A percentile compares a stretch with the other conserved stretches of the same genome.
These are phyloP conservation scores for Aspergillus panamensis DNA, from an alignment of 495 filamentous ascomycete genomes.

Conservation along the genomic window DNA sequence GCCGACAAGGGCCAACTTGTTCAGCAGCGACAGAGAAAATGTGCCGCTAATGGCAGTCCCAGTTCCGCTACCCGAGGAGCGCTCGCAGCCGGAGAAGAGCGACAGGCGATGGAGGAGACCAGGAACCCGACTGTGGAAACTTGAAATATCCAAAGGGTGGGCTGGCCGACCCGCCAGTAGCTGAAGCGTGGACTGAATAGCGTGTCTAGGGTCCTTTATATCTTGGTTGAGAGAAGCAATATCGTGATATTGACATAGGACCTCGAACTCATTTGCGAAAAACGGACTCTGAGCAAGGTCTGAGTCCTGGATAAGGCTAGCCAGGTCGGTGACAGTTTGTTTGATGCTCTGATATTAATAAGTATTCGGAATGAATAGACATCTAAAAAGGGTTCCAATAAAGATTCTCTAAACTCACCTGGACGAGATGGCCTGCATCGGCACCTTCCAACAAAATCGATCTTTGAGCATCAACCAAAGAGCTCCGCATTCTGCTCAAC, in stretches of 20 bases:
- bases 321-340: slow-evolving; percentile 54
- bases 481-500: slow-evolving; percentile 39
- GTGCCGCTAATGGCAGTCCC: slow-evolving; percentile 47
- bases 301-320: slow-evolving; percentile 37
- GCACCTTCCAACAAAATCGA: slow-evolving; percentile 40
- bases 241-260: slow-evolving; percentile 60
- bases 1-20: slow-evolving; percentile 50
- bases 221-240: slow-evolving; percentile 27
- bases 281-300: slow-evolving; percentile 39
- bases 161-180: slow-evolving; percentile 42
- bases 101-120: slow-evolving; percentile 36
- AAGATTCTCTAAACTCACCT: slow-evolving; percentile 17
- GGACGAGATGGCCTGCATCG: slow-evolving; percentile 36
- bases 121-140: slow-evolving; percentile 33
- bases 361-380: slow-evolving; percentile 4
- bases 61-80: slow-evolving; percentile 14
- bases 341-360: slow-evolving; percentile 41
- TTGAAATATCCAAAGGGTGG: slow-evolving; percentile 33
- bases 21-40: slow-evolving; percentile 54
- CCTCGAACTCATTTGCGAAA: slow-evolving; percentile 63
- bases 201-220: slow-evolving; percentile 10
- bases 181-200: slow-evolving; percentile 33
- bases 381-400: not conserved
- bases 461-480: slow-evolving; percentile 41
- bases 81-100: slow-evolving; percentile 35